Evolutionary conservation across 306 rosid genomes (phyloP), one percentile per base, ranked within the genome.

Genomic region (Cucumis melo): DNA sequence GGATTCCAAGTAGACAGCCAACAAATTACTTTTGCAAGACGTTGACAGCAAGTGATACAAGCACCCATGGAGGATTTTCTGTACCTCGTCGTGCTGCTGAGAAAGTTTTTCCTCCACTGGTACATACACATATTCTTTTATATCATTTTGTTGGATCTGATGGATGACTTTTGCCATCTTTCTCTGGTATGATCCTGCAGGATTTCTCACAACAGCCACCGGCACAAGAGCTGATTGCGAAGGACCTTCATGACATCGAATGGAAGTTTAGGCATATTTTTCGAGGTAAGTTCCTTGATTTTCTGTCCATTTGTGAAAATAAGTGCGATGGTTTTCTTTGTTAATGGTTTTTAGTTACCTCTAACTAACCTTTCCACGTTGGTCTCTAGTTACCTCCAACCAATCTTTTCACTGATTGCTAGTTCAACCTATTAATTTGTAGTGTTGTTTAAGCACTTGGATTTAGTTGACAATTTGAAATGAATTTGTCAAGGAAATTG

Each of bases 21-120:
- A 81, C 97, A 0, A 91, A 91, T 81, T 91, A 91, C 79, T 91
- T 91, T 81, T 91, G 97, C 93, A 91, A 91, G 89, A 91, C 93
- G 68, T 79, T 91, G 84, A 91, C 97, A 4, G 97, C 97, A 0
- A 91, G 97, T 77, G 97, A 91, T 82, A 91, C 97, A 19, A 91
- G 97, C 78, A 91, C 97, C 32, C 97, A 91, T 80, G 97, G 97
- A 82, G 97, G 97, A 56, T 91, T 91, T 81, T 91, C 97, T 64
- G 97, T 91, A 83, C 97, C 97, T 78, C 97, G 97, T 72, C 97
- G 97, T 73, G 97, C 97, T 4, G 97, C 97, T 7, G 97, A 91
- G 84, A 91, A 91, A 91, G 97, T 91, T 80, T 91, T 91, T 60
- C 94, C 94, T 80, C 97, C 94, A 1, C 83, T 91, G 88, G 94